Conservation (phyloP, 2,329 filamentous ascomycete genomes). For the Ustulina deusta region DNA sequence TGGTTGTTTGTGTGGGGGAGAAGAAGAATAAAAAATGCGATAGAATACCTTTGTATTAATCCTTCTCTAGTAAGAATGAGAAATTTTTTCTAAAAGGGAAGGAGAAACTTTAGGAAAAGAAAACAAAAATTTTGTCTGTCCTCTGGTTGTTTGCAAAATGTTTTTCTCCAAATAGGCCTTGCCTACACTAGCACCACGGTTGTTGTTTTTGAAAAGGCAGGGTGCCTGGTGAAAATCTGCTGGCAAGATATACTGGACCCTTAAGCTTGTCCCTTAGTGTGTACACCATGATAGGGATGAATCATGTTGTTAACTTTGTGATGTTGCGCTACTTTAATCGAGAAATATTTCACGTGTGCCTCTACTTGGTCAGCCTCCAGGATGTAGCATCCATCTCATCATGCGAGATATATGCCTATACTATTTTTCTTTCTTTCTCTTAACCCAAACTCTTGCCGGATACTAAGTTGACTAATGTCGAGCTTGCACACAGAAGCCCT, state of each 20-base stretch:
- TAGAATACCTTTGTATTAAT: too few relatives aligned
- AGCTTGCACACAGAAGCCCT: neutral
- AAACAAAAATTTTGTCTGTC: neutral
- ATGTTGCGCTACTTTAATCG: neutral
- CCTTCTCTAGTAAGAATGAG: too few relatives aligned
- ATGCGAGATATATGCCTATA: too few relatives aligned
- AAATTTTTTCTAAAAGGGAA: too few relatives aligned
- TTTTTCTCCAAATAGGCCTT: neutral
- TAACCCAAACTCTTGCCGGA: neutral
- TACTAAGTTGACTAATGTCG: too few relatives aligned
- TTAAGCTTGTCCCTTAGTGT: neutral
- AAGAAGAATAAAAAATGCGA: too few relatives aligned
- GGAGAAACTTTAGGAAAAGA: neutral
- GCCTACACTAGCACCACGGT: neutral
- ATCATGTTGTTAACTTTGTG: neutral
- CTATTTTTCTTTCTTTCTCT: neutral
- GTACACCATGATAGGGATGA: neutral
- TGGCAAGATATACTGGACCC: neutral
- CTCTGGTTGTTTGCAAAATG: neutral
- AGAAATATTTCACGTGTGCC: neutral
- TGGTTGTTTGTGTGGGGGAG: too few relatives aligned
- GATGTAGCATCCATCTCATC: neutral
- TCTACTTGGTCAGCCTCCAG: neutral
- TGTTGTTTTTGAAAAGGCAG: neutral
- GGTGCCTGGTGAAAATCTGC: neutral